Evolutionary conservation across 495 filamentous ascomycete species (phyloP), one percentile per base, ranked within the genome.

Genomic region (Amniculicola lignicola): DNA sequence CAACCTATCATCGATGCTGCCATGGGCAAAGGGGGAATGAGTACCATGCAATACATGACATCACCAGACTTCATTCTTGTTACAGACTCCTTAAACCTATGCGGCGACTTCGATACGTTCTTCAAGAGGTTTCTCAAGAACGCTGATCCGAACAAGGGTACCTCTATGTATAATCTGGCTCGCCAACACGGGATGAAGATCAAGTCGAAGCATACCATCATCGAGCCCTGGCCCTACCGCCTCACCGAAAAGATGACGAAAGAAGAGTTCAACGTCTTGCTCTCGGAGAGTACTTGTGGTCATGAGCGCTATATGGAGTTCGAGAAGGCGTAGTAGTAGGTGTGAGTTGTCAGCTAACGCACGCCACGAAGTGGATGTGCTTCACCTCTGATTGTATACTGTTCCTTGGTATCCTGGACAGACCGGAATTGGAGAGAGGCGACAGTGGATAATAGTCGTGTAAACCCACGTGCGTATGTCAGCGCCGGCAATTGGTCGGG

Each of bases 221-320:
- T 65, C 3, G 52, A 54, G 11, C 23, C 39, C 18, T 67, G 62
- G 64, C 64, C 64, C 28, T 29, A 39, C 22, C 4, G 41, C 12
- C 18, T 59, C 5, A 40, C 39, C 21, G 4, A 35, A 11, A 9
- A 22, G 10, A 19, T 25, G 12, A 31, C 60, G 2, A 3, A 56
- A 33, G 27, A 49, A 27, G 49, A 66, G 42, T 66, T 66, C 38
- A 38, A 56, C 11, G 10, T 18, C 11, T 3, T 51, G 12, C 9
- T 43, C 1, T 40, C 19, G 31, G 39, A 21, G 4, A 37, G 18
- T 29, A 28, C 31, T n/a, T 2, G 12, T 4, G 58, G 62, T 5
- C n/a, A 11, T 5, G 65, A 64, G 21, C 37, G 57, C 16, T 67
- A 64, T 51, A 40, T 59, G 21, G 47, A 65, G 44, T 67, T 49